Conservation (phyloP, 495 filamentous ascomycete species). For the Neurospora sp. region DNA sequence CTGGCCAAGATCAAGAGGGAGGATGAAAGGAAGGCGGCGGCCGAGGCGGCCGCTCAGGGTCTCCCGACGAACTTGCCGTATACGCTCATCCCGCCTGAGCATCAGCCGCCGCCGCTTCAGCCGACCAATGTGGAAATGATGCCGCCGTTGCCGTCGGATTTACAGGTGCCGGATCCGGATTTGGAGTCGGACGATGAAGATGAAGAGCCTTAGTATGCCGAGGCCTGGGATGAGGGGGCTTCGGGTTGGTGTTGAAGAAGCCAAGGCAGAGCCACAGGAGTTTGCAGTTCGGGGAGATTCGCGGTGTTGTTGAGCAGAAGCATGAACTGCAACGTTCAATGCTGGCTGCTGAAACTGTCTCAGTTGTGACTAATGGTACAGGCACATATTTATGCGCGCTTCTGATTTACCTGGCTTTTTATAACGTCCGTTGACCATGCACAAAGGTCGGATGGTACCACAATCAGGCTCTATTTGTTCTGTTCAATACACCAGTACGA, state of each 20-base stretch:
- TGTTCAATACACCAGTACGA: neutral
- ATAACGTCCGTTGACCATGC: neutral
- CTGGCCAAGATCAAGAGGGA: constrained; percentile 27
- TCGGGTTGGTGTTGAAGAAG: neutral
- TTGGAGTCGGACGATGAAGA: constrained; percentile 24
- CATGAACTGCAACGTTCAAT: neutral
- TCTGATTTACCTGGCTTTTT: neutral
- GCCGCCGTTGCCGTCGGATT: constrained; percentile 17
- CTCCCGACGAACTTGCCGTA: constrained; percentile 16
- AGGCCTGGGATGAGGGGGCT: neutral
- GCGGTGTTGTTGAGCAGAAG: neutral
- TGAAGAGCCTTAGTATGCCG: constrained; percentile 8
- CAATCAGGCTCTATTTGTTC: neutral
- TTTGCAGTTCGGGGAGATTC: neutral
- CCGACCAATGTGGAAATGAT: constrained; percentile 15
- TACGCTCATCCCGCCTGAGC: constrained; percentile 19
- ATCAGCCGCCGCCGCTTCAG: constrained; percentile 18
- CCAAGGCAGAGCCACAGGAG: neutral
- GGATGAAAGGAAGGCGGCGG: constrained; percentile 21
- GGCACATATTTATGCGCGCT: neutral
- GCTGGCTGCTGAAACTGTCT: neutral
- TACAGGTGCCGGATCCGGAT: constrained; percentile 27
- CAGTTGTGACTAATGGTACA: neutral
- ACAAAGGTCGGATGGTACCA: neutral
- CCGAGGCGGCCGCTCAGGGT: constrained; percentile 10